Evolutionary conservation across 441 rosid species (phyloP), one percentile per base, ranked within the genome.

Genomic region (Melastoma candidum): DNA sequence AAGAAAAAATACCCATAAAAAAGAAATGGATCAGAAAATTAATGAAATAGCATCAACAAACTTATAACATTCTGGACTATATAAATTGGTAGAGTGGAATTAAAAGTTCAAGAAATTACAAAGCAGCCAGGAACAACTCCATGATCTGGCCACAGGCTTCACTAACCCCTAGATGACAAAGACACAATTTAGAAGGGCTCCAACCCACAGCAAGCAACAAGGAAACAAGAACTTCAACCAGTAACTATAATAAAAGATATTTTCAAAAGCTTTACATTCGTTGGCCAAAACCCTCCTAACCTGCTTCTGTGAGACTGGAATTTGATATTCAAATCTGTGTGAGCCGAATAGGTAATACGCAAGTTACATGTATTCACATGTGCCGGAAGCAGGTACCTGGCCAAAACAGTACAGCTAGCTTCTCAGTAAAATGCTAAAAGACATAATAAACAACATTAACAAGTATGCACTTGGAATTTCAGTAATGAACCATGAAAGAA

Each of bases 271-370:
- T 1, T 56, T 52, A 51, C 25, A 48, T 61, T 48, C 58, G 32
- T 47, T 48, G 46, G 56, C 41, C 32, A 1, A 1, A 45, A 41
- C 60, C 48, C 41, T 46, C 48, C 48, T 47, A 81, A 94, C 97
- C 97, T 89, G 96, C 99, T 94, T 32, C 99, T 78, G 67, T 94
- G 93, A 66, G 99, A 94, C 71, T 94, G 99, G 70, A 94, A 94
- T 82, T 94, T 94, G 74, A 94, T 94, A 65, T 89, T 94, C 65
- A 89, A 81, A 82, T 94, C 97, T 44, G 90, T 84, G 55, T 94
- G 99, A 12, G 99, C 99, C 53, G 99, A 89, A 71, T 94, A 94
- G 1, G 99, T 89, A 69, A 94, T 94, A 44, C 96, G 84, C 62
- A 94, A 69, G 72, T 80, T 74, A 71, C 95, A 89, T 4, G 84